Evolutionary conservation across 2,329 filamentous ascomycete genomes (phyloP).

Genomic region (Xylariaceae sp.): DNA sequence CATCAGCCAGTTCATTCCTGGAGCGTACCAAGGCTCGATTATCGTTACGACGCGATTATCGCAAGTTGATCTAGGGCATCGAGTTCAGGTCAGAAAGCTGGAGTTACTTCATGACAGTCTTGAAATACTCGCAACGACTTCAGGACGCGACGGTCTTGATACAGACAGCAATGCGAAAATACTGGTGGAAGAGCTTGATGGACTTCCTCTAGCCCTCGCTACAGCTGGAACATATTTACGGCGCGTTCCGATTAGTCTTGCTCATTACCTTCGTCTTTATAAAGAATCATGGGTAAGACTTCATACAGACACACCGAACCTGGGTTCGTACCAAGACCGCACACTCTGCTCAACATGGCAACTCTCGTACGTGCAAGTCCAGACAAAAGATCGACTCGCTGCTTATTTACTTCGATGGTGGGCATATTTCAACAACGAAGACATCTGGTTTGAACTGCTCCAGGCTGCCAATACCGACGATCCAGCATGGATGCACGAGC

Average conservation of each 20-base stretch:
- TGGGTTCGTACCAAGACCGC: conserved; percentile 12
- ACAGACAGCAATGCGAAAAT: conserved; percentile 2
- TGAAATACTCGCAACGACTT: neutral
- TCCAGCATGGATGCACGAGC: conserved; percentile 5
- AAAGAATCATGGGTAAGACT: conserved; percentile 8
- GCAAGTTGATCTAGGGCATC: conserved; percentile 30
- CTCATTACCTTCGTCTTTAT: conserved; percentile 9
- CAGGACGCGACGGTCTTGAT: neutral
- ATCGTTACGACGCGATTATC: conserved; percentile 38
- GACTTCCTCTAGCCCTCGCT: conserved; percentile 12
- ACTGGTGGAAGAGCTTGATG: conserved; percentile 8
- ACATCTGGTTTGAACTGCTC: conserved; percentile 12
- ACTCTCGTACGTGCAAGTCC: conserved; percentile 8
- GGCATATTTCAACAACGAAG: conserved; percentile 10
- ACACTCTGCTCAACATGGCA: conserved; percentile 13
- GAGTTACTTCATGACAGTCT: conserved; percentile 3
- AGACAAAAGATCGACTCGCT: conserved; percentile 6
- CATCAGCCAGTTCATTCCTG: conserved; percentile 30
- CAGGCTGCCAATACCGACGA: neutral
- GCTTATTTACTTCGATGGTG: conserved; percentile 12
- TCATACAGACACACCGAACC: conserved; percentile 2
- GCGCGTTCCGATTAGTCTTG: conserved; percentile 1
- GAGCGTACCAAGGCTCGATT: conserved; percentile 37
- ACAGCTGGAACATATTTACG: conserved; percentile 9
- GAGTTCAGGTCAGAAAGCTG: conserved; percentile 33